Evolutionary conservation across 148 eudicot genomes (phyloP).

Genomic region (Rhododendron henanense): DNA sequence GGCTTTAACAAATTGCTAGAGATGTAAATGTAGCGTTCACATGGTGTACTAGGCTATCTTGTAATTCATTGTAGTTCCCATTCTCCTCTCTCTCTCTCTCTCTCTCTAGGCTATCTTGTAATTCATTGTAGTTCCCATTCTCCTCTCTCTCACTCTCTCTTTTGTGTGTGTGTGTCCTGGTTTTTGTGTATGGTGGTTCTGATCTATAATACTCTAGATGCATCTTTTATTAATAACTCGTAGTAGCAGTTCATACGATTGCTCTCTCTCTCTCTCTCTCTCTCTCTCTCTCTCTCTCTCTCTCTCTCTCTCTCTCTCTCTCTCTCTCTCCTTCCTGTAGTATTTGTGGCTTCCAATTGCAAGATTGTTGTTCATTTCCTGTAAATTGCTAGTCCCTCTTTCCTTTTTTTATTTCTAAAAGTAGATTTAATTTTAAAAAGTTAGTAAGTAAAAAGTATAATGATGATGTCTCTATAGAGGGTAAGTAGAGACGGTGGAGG

Average conservation of each 20-base stretch:
- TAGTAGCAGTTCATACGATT: neutral
- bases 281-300: neutral
- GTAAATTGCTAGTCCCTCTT: neutral
- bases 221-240: neutral
- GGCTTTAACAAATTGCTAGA: neutral
- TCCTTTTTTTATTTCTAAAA: no score
- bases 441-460: no score
- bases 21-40: conserved; percentile 18
- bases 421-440: no score
- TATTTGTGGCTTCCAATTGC: neutral
- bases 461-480: no score
- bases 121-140: conserved; percentile 5
- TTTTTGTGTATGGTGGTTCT: no score
- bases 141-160: no score
- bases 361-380: neutral
- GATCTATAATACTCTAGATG: no score
- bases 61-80: conserved; percentile 8
- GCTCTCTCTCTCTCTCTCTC: neutral
- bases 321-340: neutral
- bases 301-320: neutral
- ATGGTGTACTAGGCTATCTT: neutral
- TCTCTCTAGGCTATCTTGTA: neutral
- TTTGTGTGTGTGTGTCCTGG: no score
- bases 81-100: neutral
- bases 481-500: no score